Base-by-base conservation (phyloP, 2,329 filamentous ascomycete genomes). In the Alternaria burnsii region DNA sequence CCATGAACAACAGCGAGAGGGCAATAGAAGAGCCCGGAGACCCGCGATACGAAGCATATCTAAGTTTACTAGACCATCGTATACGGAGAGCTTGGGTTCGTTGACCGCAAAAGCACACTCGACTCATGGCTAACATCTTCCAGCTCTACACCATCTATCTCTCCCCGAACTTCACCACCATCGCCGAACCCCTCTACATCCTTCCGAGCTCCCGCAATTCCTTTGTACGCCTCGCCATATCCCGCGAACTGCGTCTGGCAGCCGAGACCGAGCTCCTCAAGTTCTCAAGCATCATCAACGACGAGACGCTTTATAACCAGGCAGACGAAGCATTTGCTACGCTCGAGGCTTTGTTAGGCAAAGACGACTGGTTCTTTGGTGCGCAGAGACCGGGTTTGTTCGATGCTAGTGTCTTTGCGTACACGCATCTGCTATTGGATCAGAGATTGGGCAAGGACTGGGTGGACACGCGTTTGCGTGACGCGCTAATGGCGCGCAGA, bases 391-490 rank as follows among this genome's bases (percentile, higher is more conserved):
- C 94, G 0, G 88, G 89, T 0, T 74, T 94, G 24, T 94, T 98
- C 69, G 95, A 99, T 79, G 94, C 94, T 7, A 88, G 88, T 55
- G 87, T 98, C 2, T 98, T 97, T 80, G 89, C 93, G 4, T 99
- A 97, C 78, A 94, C 92, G 0, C 88, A 96, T 77, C 82, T 97
- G 52, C 82, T 98, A 53, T 79, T 97, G 52, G 88, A 91, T 61
- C 84, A 88, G 34, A 72, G 71, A 2, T 71, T 93, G 65, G 82
- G 79, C 1, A 73, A 74, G 16, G 75, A 73, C 10, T 94, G 91
- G 91, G 82, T 81, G 59, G 87, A 91, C 58, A 85, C 84, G 61
- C 82, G 83, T 54, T 79, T 97, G 52, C 82, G 78, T 14, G 82
- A 85, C 56, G 80, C 86, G 52, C 73, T 97, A 59, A 78, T 76